Conservation (phyloP, 441 rosid genomes). For the Adansonia grandidieri region DNA sequence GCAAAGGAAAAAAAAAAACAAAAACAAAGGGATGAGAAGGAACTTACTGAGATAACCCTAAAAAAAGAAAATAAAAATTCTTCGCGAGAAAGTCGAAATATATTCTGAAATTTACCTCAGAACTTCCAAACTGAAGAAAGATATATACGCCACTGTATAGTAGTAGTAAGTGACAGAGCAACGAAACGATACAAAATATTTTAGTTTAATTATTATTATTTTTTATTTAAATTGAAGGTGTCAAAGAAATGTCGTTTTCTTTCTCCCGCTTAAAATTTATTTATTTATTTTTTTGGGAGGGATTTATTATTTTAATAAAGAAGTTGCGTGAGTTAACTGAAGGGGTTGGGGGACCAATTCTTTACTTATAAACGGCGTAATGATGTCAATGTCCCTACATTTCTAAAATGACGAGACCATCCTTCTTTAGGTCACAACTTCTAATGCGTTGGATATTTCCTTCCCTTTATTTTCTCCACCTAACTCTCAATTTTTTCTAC, state of each 20-base stretch:
- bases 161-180: constrained; percentile 17
- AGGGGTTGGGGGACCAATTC: not conserved
- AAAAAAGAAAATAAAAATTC: not conserved
- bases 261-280: constrained; percentile 24
- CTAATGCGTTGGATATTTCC: too few relatives aligned
- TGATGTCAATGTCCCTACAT: constrained; percentile 27
- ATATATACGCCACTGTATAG: not conserved
- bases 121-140: not conserved
- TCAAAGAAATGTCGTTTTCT: constrained; percentile 21
- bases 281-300: not conserved
- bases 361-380: not conserved
- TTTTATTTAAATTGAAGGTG: not conserved
- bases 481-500: too few relatives aligned
- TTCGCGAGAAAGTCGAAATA: not conserved
- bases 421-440: constrained; percentile 1
- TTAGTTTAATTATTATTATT: not conserved
- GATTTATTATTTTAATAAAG: not conserved
- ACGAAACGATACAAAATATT: not conserved
- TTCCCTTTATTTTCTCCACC: too few relatives aligned
- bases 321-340: constrained; percentile 9
- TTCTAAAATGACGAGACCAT: not conserved
- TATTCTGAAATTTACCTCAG: not conserved
- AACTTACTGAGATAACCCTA: constrained; percentile 22
- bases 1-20: not conserved
- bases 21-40: not conserved